Conservation (phyloP, 2,329 filamentous ascomycete species). For the Acephala macrosclerotiorum region DNA sequence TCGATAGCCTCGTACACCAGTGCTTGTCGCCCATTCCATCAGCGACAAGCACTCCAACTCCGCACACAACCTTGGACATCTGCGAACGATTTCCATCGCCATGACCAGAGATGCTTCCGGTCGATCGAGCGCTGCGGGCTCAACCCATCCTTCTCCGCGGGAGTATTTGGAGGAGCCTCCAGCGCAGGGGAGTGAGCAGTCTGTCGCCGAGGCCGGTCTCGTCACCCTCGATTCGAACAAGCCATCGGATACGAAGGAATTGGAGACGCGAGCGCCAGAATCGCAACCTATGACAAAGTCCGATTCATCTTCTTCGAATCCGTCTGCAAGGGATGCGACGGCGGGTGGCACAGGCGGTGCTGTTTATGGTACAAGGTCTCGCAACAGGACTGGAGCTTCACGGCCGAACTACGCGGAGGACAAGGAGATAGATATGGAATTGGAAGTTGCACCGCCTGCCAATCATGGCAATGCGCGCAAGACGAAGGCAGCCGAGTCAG, state of each 20-base stretch:
- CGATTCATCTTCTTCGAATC: conserved; percentile 53
- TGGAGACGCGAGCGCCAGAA: conserved; percentile 34
- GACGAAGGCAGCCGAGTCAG: conserved; percentile 48
- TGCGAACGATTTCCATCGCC: conserved; percentile 22
- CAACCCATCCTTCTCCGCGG: conserved; percentile 28
- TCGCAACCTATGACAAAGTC: conserved; percentile 58
- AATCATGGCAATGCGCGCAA: conserved; percentile 64
- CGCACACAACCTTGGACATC: conserved; percentile 17
- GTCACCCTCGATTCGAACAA: conserved; percentile 25
- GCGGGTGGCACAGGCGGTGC: conserved; percentile 26
- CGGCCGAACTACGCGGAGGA: conserved; percentile 96
- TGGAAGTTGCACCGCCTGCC: conserved; percentile 70
- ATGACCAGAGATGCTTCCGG: conserved; percentile 42
- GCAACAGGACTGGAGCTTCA: conserved; percentile 81
- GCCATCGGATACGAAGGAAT: conserved; percentile 24
- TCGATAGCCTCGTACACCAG: conserved; percentile 42
- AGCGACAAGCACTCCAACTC: conserved; percentile 43
- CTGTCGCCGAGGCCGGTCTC: conserved; percentile 17
- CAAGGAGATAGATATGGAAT: conserved; percentile 88
- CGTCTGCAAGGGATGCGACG: conserved; percentile 55
- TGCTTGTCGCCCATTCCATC: conserved; percentile 43
- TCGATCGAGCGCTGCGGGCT: conserved; percentile 38
- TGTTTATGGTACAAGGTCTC: conserved; percentile 87
- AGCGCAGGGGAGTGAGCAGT: conserved; percentile 25
- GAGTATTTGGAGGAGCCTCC: conserved; percentile 28